Evolutionary conservation across 805 yeast genomes (phyloP).

Genomic region (Starmerella kuoi): DNA sequence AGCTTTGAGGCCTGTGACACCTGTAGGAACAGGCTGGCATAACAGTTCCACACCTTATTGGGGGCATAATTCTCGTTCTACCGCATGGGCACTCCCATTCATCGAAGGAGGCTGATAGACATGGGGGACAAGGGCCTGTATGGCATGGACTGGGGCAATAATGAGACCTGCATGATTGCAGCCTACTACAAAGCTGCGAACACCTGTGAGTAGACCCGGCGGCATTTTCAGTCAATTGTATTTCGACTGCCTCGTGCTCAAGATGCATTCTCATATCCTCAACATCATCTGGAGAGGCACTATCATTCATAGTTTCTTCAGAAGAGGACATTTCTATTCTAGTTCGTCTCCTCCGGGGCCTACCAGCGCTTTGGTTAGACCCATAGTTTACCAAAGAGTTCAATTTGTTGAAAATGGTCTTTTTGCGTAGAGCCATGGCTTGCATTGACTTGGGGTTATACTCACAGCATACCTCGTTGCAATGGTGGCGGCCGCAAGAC

Average conservation of each 20-base stretch:
- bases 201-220: background rate
- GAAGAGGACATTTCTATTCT: no score
- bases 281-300: no score
- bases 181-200: background rate
- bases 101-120: background rate
- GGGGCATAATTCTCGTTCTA: background rate
- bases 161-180: background rate
- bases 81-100: constrained; percentile 1
- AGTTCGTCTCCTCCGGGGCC: no score
- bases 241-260: no score
- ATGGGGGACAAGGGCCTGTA: background rate
- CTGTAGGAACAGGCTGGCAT: background rate
- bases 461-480: background rate
- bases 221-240: no score
- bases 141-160: background rate
- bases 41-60: background rate
- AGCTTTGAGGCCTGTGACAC: background rate
- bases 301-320: no score
- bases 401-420: background rate
- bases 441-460: background rate
- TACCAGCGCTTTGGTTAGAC: no score
- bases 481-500: background rate
- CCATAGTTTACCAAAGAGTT: no score
- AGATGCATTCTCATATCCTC: no score
- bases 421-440: background rate